Evolutionary conservation across 352 stramenopile genomes (phyloP).

Genomic region (Phytophthora rubi): DNA sequence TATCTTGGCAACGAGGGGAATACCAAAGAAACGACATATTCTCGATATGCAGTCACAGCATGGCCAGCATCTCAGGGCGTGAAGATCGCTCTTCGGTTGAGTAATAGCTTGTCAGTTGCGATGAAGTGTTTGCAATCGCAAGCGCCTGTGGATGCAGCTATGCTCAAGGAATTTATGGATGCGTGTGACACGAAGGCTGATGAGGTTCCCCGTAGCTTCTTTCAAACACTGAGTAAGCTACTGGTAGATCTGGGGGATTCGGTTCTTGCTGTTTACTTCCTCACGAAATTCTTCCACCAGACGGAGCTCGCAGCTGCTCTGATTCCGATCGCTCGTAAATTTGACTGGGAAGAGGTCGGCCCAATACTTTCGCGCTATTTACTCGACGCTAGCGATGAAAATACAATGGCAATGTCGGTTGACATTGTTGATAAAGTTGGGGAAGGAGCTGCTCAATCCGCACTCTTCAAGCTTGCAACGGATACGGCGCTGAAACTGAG

Average conservation of each 20-base stretch:
- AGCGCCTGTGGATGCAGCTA: not conserved
- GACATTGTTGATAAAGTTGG: not conserved
- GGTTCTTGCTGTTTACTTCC: not conserved
- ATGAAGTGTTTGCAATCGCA: not conserved
- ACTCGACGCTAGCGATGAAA: not conserved
- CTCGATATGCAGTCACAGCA: not conserved
- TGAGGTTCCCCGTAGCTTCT: not conserved
- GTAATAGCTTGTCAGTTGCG: not conserved
- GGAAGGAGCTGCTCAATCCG: not conserved
- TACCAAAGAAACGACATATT: not conserved
- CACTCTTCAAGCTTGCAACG: not conserved
- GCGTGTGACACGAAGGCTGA: not conserved
- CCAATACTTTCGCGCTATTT: not conserved
- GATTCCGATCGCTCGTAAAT: not conserved
- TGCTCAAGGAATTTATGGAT: not conserved
- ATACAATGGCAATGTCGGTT: not conserved
- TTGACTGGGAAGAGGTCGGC: not conserved
- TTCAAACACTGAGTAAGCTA: not conserved
- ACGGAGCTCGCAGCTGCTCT: not conserved
- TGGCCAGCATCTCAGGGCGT: not conserved
- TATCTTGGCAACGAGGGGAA: constrained; percentile 6
- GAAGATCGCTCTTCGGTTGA: not conserved
- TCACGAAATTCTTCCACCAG: not conserved
- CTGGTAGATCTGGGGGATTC: not conserved
- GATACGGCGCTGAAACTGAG: not conserved